Conservation (phyloP, 495 filamentous ascomycete species). For the Ramalina peruviana region DNA sequence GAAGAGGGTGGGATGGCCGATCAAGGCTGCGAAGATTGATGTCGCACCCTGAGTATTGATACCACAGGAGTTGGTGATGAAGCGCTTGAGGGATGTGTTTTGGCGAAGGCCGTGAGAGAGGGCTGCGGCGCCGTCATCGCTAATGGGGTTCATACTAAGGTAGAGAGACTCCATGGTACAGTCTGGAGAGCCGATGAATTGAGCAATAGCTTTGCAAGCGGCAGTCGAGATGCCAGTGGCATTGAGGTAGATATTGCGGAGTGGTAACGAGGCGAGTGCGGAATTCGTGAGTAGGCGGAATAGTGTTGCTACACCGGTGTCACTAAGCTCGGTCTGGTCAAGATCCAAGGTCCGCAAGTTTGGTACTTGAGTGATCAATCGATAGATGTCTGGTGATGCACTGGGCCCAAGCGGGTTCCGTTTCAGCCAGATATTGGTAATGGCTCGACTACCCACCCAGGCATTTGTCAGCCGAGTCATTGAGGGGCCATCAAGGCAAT, state of each 20-base stretch:
- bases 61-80: conserved; percentile 17
- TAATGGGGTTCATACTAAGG: conserved; percentile 22
- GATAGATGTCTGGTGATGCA: conserved; percentile 15
- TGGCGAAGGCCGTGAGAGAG: not conserved
- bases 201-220: conserved; percentile 17
- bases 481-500: conserved; percentile 20
- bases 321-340: conserved; percentile 28
- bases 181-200: conserved; percentile 17
- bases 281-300: conserved; percentile 17
- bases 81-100: conserved; percentile 13
- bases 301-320: conserved; percentile 20
- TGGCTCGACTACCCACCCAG: conserved; percentile 17
- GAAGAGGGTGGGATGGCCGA: conserved; percentile 10
- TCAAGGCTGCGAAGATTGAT: conserved; percentile 15
- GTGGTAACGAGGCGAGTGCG: conserved; percentile 5
- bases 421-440: conserved; percentile 33
- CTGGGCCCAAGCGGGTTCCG: conserved; percentile 27
- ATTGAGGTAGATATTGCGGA: conserved; percentile 27
- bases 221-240: conserved; percentile 20
- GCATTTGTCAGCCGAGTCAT: conserved; percentile 21
- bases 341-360: conserved; percentile 28
- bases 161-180: conserved; percentile 23
- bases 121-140: not conserved
- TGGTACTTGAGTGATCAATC: conserved; percentile 17
- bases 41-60: conserved; percentile 15